Base-by-base conservation (phyloP, 345 rosid species). In the Laguncularia racemosa region DNA sequence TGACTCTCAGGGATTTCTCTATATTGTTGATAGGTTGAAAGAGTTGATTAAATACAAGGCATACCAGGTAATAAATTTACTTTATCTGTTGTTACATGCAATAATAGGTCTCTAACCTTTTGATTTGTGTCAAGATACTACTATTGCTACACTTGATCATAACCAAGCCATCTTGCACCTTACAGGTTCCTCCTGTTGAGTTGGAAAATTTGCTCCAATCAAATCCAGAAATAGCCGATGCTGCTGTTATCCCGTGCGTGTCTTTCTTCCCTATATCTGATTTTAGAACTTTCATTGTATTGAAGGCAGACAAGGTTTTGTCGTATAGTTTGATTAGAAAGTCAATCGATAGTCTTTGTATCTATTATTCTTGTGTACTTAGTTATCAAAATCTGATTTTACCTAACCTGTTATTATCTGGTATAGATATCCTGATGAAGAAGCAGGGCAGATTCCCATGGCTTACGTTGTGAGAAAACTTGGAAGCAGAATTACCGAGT, bases 11-110 rank as follows among this genome's bases (percentile, higher is more conserved):
- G 98, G 96, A 11, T 77, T 77, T 64, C 79, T 92, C 11, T 86
- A 72, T 65, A 77, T 92, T 50, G 86, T 86, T 49, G 98, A 92
- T 70, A 75, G 98, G 75, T 62, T 92, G 48, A 92, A 92, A 80
- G 98, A 92, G 57, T 66, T 92, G 73, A 92, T 92, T 58, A 92
- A 92, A 80, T 92, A 89, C 78, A 92, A 92, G 70, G 96, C 84
- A 5, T 86, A 81, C 73, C 98, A 89, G 98, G 98, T 91, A 18
- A 50, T 4, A 13, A 48, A 21, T 4, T 43, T 21, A 17, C 19
- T 23, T 13, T 38, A 54, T 48, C 15, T 61, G 38, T 33, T 57
- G 6, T 1, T 8, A 33, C 6, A 33, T 33, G 9, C 7, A 7
- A 9, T 33, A 33, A 33, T 33, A 33, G 40, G 11, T 10, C 40